phyloP scores from a whole-genome alignment of 768 basidiomycete genomes.

The Pholiota molesta region DNA sequence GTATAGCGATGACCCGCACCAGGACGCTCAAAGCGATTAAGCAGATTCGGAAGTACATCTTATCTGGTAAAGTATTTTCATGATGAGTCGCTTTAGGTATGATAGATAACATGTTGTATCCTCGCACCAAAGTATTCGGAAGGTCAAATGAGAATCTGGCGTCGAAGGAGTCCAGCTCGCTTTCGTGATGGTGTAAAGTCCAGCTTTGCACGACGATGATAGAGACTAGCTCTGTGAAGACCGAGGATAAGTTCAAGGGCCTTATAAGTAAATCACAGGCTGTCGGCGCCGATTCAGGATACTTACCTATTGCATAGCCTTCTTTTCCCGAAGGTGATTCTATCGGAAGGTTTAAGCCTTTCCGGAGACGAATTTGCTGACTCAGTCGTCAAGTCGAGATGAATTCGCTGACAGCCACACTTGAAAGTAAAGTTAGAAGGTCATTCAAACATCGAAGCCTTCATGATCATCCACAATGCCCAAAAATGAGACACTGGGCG shows the following conservation, averaged over 20 bases:
- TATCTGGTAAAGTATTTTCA: neutral
- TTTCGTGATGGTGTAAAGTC: conserved; percentile 19
- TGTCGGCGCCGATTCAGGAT: neutral
- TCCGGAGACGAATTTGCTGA: no score
- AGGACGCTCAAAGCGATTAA: neutral
- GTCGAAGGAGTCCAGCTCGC: conserved; percentile 23
- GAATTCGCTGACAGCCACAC: no score
- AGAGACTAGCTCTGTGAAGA: conserved; percentile 27
- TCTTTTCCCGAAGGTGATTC: neutral
- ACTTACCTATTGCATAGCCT: neutral
- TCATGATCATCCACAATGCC: no score
- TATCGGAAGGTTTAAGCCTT: no score
- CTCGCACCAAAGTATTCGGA: neutral
- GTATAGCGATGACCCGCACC: neutral
- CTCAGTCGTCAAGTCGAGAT: no score
- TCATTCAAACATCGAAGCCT: no score
- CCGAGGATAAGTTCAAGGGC: neutral
- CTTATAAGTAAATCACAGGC: conserved; percentile 13
- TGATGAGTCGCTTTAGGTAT: neutral
- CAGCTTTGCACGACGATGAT: conserved; percentile 19
- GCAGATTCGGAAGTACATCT: neutral
- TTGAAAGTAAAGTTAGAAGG: no score
- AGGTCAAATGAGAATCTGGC: neutral
- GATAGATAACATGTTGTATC: neutral
- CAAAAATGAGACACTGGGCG: no score